A percentile compares a stretch with the other conserved stretches of the same genome.
Conservation (phyloP, 768 basidiomycete species). For the Macrocybe gigantea region DNA sequence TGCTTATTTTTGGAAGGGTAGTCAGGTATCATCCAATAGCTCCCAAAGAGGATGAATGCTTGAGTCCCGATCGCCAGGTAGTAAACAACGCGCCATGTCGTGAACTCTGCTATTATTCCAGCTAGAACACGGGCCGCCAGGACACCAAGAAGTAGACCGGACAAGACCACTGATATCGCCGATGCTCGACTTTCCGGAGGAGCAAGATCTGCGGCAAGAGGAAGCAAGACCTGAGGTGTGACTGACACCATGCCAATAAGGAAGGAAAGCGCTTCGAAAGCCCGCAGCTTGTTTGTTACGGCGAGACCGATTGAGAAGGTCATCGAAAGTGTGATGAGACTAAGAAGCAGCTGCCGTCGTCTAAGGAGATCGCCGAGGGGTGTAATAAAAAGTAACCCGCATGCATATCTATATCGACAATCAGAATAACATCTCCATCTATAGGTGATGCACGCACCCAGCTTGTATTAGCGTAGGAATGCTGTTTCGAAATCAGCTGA, state of each 20-base stretch:
- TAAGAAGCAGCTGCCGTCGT: conserved; percentile 61
- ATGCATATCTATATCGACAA: conserved; percentile 46
- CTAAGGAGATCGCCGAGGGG: conserved; percentile 81
- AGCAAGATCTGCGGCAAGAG: conserved; percentile 75
- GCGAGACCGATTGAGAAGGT: conserved; percentile 66
- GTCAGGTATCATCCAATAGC: conserved; percentile 68
- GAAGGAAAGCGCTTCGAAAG: conserved; percentile 63
- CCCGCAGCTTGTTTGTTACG: conserved; percentile 46
- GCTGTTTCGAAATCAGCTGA: conserved; percentile 18
- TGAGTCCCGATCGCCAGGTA: conserved; percentile 73
- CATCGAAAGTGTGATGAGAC: conserved; percentile 46
- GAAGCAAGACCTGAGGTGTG: conserved; percentile 70
- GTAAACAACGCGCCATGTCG: conserved; percentile 67
- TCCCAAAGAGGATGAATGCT: conserved; percentile 43
- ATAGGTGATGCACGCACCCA: conserved; percentile 35
- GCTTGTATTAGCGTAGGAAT: conserved; percentile 62
- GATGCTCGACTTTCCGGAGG: conserved; percentile 62
- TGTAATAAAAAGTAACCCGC: conserved; percentile 65
- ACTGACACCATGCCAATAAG: conserved; percentile 64
- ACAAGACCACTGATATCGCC: conserved; percentile 67
- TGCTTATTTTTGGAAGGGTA: conserved; percentile 68
- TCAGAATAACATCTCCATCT: neutral
- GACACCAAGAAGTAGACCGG: conserved; percentile 62
- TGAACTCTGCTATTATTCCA: conserved; percentile 67
- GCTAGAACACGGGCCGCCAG: conserved; percentile 69